Conservation (phyloP, 2,329 filamentous ascomycete genomes). For the Colletotrichum sidae region DNA sequence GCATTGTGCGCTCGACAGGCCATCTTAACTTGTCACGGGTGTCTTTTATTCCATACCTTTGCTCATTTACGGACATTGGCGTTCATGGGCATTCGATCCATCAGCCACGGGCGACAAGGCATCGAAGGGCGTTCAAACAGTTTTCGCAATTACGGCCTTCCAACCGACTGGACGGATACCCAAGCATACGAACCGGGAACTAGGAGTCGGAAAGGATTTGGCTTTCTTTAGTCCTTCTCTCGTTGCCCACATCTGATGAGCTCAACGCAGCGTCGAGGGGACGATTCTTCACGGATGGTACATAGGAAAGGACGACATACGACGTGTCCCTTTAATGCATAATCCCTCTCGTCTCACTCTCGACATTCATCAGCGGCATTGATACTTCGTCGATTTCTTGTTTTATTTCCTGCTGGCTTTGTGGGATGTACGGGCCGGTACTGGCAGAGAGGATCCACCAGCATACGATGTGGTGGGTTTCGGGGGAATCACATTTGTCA, state of each 20-base stretch:
- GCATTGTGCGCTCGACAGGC: constrained; percentile 1
- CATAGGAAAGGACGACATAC: constrained; percentile 37
- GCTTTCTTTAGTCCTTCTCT: constrained; percentile 23
- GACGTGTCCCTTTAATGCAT: constrained; percentile 40
- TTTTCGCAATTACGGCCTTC: constrained; percentile 13
- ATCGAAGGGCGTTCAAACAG: constrained; percentile 32
- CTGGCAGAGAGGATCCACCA: too few species aligned
- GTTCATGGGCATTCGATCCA: constrained; percentile 30
- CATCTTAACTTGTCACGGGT: constrained; percentile 36
- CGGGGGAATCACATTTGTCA: too few species aligned
- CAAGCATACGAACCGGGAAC: constrained; percentile 32
- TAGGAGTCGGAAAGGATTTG: constrained; percentile 22
- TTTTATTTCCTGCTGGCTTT: background rate
- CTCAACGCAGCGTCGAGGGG: constrained; percentile 30
- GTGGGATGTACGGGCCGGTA: too few species aligned
- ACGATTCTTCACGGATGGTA: constrained; percentile 25
- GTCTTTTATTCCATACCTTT: constrained; percentile 27
- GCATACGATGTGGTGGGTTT: too few species aligned
- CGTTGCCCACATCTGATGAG: constrained; percentile 29
- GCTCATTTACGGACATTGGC: constrained; percentile 23
- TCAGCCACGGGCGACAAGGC: constrained; percentile 30
- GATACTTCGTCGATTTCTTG: constrained; percentile 19
- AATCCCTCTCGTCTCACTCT: constrained; percentile 34
- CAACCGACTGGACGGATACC: constrained; percentile 24
- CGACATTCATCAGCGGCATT: constrained; percentile 30